A percentile compares a stretch with the other conserved stretches of the same genome.
These are phyloP conservation scores for Candida andamanensis DNA, from an alignment of 805 yeast species.

Conservation along the genomic window DNA sequence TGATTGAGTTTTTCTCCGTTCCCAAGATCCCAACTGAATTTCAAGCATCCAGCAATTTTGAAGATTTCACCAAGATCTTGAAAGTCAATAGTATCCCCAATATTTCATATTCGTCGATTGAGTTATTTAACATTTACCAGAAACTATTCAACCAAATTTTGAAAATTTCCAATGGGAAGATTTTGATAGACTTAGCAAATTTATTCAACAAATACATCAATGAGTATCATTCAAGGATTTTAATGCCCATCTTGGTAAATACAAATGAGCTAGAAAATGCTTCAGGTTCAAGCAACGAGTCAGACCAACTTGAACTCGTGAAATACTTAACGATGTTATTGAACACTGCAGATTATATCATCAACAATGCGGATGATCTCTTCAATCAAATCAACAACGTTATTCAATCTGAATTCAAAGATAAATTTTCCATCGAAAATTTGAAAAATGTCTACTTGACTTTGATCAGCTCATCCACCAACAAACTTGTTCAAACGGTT, in stretches of 20 bases:
- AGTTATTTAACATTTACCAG: slow-evolving; percentile 73
- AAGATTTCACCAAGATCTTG: slow-evolving; percentile 33
- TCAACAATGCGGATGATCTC: slow-evolving; percentile 70
- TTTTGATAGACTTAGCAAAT: slow-evolving; percentile 49
- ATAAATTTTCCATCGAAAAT: slow-evolving; percentile 46
- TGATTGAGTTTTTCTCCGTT: slow-evolving; percentile 59
- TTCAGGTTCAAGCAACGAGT: slow-evolving; percentile 2
- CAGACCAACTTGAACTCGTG: slow-evolving; percentile 56
- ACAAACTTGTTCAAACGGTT: slow-evolving; percentile 51
- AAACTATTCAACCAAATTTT: slow-evolving; percentile 62
- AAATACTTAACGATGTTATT: slow-evolving; percentile 65
- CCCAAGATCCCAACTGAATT: slow-evolving; percentile 47
- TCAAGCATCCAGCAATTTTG: slow-evolving; percentile 7
- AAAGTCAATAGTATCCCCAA: slow-evolving; percentile 49
- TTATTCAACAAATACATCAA: slow-evolving; percentile 64
- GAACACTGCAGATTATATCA: slow-evolving; percentile 87
- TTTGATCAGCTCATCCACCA: slow-evolving; percentile 54
- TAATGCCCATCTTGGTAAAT: slow-evolving; percentile 32
- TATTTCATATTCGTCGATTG: slow-evolving; percentile 83
- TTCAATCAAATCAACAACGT: slow-evolving; percentile 51
- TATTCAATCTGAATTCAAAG: slow-evolving; percentile 30
- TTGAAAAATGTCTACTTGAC: slow-evolving; percentile 54
- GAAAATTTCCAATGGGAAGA: slow-evolving; percentile 30
- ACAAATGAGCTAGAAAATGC: slow-evolving; percentile 12
- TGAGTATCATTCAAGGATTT: slow-evolving; percentile 33